Percentiles rank a stretch among this genome's conserved stretches.
Conservation (phyloP, 176 grass and related monocot species). For the Puya raimondii region DNA sequence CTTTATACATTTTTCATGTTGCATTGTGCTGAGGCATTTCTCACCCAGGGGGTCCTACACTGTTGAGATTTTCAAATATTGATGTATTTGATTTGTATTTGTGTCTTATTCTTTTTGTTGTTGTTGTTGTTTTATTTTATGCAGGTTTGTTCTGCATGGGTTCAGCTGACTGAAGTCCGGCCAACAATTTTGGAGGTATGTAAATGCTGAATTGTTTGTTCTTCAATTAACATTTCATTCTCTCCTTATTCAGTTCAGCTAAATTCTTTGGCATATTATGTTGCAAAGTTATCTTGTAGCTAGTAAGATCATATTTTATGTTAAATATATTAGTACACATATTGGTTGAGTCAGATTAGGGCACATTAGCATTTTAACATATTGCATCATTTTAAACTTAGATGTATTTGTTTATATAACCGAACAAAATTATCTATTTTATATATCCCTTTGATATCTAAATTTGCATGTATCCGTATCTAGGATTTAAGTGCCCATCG, state of each 20-base stretch:
- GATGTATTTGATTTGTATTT: background rate
- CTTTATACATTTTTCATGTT: too few species aligned
- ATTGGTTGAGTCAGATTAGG: too few species aligned
- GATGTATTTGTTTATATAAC: too few species aligned
- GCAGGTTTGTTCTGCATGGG: slow-evolving; percentile 93
- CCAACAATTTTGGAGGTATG: slow-evolving; percentile 86
- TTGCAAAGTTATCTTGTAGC: too few species aligned
- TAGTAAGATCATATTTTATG: too few species aligned
- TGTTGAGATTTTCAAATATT: background rate
- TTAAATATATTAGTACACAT: too few species aligned
- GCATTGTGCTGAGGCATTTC: too few species aligned
- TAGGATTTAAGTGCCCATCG: too few species aligned
- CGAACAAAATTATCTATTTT: too few species aligned
- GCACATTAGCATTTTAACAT: background rate
- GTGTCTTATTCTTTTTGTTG: slow-evolving; percentile 1
- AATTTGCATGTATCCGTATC: too few species aligned
- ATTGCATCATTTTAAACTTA: slow-evolving; percentile 1
- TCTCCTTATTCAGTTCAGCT: background rate
- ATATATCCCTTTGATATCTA: too few species aligned
- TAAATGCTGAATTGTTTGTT: slow-evolving; percentile 10
- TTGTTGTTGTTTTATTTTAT: slow-evolving; percentile 7
- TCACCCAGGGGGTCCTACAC: background rate
- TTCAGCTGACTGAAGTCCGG: slow-evolving; percentile 89
- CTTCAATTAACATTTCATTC: slow-evolving; percentile 2
- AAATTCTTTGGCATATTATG: background rate